A percentile compares a stretch with the other conserved stretches of the same genome.
Evolutionary conservation across 164 flowering plant genomes (phyloP).

Genomic region (Vitis cinerea): DNA sequence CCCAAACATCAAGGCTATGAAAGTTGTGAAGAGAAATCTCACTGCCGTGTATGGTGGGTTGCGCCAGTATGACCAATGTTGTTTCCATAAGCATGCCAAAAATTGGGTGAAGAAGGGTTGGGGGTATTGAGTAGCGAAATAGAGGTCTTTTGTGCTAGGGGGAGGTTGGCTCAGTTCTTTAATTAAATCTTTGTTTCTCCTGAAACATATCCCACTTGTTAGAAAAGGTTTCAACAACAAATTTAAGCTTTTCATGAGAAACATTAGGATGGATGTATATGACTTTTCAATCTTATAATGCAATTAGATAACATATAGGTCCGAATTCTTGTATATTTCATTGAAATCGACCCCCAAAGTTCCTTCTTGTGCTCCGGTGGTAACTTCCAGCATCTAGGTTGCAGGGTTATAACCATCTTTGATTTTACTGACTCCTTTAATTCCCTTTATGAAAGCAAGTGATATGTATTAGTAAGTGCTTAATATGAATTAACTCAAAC

Average conservation of each 20-base stretch:
- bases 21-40: constrained; percentile 28
- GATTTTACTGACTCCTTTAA: constrained; percentile 11
- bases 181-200: constrained; percentile 47
- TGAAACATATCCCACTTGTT: constrained; percentile 19
- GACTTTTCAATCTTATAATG: too few species aligned
- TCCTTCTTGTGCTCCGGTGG: constrained; percentile 12
- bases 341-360: constrained; percentile 23
- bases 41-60: constrained; percentile 46
- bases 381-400: constrained; percentile 44
- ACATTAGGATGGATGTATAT: too few species aligned
- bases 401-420: constrained; percentile 43
- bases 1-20: constrained; percentile 37
- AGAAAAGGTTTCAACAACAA: neutral
- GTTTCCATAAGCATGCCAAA: constrained; percentile 50
- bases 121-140: constrained; percentile 32
- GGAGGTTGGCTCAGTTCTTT: constrained; percentile 33
- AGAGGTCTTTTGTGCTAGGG: constrained; percentile 35
- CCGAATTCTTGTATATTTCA: constrained; percentile 20
- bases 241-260: too few species aligned
- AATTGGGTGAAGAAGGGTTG: constrained; percentile 35
- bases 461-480: neutral
- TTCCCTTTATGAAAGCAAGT: constrained; percentile 5
- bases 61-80: constrained; percentile 45
- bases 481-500: too few species aligned
- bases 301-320: neutral